A percentile compares a stretch with the other conserved stretches of the same genome.
Conservation (phyloP, 768 basidiomycete genomes). For the Gymnopilus junonius region DNA sequence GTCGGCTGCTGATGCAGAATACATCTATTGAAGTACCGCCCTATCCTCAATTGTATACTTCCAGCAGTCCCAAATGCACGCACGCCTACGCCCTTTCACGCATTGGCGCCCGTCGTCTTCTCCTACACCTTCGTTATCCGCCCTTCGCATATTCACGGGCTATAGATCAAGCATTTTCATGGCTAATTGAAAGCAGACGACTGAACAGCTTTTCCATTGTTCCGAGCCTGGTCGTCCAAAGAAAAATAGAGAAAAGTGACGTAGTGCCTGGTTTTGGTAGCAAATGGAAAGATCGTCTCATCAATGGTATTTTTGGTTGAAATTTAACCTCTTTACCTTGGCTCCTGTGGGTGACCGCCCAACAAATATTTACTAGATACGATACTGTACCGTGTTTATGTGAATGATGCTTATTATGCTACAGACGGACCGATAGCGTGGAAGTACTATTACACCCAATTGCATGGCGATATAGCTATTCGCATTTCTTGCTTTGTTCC, state of each 20-base stretch:
- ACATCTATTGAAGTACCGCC: conserved; percentile 6
- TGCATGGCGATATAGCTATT: too few species aligned
- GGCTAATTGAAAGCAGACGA: conserved; percentile 62
- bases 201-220: conserved; percentile 67
- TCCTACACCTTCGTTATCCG: conserved; percentile 60
- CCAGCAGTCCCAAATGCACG: conserved; percentile 67
- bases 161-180: conserved; percentile 73
- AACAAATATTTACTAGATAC: too few species aligned
- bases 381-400: too few species aligned
- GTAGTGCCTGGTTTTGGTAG: conserved; percentile 49
- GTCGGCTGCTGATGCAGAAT: conserved; percentile 38
- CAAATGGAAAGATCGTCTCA: conserved; percentile 56
- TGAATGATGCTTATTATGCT: too few species aligned
- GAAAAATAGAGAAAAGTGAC: conserved; percentile 62
- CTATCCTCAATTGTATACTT: conserved; percentile 52
- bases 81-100: conserved; percentile 72
- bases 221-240: conserved; percentile 69
- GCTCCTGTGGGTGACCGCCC: too few species aligned
- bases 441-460: too few species aligned
- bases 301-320: conserved; percentile 43
- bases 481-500: too few species aligned
- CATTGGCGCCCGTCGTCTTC: conserved; percentile 62
- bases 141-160: conserved; percentile 80
- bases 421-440: too few species aligned
- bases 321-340: not conserved